Base-by-base conservation (phyloP, 345 rosid genomes). In the Eucalyptus regnans region DNA sequence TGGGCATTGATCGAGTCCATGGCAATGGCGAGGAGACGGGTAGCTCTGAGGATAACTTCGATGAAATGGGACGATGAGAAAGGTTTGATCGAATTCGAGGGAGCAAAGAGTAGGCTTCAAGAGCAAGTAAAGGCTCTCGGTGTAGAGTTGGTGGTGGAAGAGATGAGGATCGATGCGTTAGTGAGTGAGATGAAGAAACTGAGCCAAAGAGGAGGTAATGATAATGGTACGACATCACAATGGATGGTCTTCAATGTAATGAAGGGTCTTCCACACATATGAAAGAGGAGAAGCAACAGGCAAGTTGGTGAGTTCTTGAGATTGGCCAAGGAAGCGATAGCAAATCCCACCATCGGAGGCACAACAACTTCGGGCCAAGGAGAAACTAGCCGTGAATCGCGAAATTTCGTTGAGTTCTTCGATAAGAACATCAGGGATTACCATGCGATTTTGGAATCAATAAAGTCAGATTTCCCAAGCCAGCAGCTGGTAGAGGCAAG, bases 321-420 rank as follows among this genome's bases (percentile, higher is more conserved):
- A 27, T 93, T 88, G 23, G 92, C 93, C 56, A 92, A 93, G 71
- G 91, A 92, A 86, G 91, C 92, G 95, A 87, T 89, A 33, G 93
- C 93, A 12, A 89, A 76, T 80, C 81, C 80, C 46, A 62, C 31
- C 18, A 81, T 14, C 5, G 83, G 33, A 27, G 87, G 48, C 33
- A 87, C 51, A 68, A 89, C 5, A 80, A 93, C 9, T 64, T 94
- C 48, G 88, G 93, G 92, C 7, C 92, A 92, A 29, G 95, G 95
- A 64, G 92, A 92, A 87, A 86, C 89, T 12, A 62, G 87, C 62
- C 87, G 37, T 49, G 86, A 81, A 37, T 48, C 1, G 2, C 79
- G 41, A 66, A 87, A 83, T 4, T 93, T 93, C 17, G 89, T 91
- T 25, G 51, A 91, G 60, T 93, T 91, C 87, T 93, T 93, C 33